Base-by-base conservation (phyloP, 768 basidiomycete species). In the Porphyrellus cyaneotinctus region DNA sequence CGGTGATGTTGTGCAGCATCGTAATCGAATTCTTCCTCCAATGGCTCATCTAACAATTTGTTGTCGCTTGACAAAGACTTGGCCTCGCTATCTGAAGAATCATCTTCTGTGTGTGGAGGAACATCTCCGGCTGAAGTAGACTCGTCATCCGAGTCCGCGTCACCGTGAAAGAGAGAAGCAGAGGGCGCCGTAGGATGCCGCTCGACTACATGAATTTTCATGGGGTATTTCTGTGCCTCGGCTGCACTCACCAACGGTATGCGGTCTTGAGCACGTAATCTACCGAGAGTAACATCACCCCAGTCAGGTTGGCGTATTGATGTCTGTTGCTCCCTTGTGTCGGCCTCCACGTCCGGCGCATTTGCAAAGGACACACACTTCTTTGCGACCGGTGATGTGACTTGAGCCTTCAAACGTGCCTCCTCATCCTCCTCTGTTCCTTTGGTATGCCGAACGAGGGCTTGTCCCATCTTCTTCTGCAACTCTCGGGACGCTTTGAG, bases 381-480 rank as follows among this genome's bases (percentile, higher is more conserved):
- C 72, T 78, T 81, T 36, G 74, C 70, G 49, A 64, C 68, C n/a
- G 74, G 66, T 35, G 58, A 57, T 26, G 58, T 57, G 32, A 23
- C 30, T 42, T 69, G 67, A n/a, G 71, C 68, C 26, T 61, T 65
- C 22, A 47, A 43, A 20, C 49, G 45, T 26, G 54, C 31, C 8
- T 71, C 63, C 46, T 72, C 66, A 32, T 64, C 72, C 46, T 69
- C 70, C 32, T 70, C 76, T 33, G 69, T 61, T 50, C 74, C 73
- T 7, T 74, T 67, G 15, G 43, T 48, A 51, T 76, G 76, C 42
- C 68, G 66, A 36, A 90, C 52, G 35, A 91, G 72, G 0, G 86
- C 82, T 58, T 77, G 82, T 3, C 87, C 88, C 86, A 91, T 88
- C 70, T 82, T 87, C 74, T 82, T 86, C 66, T 88, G 87, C 64